Conservation (phyloP, 805 yeast species). For the Nakazawaea peltata region DNA sequence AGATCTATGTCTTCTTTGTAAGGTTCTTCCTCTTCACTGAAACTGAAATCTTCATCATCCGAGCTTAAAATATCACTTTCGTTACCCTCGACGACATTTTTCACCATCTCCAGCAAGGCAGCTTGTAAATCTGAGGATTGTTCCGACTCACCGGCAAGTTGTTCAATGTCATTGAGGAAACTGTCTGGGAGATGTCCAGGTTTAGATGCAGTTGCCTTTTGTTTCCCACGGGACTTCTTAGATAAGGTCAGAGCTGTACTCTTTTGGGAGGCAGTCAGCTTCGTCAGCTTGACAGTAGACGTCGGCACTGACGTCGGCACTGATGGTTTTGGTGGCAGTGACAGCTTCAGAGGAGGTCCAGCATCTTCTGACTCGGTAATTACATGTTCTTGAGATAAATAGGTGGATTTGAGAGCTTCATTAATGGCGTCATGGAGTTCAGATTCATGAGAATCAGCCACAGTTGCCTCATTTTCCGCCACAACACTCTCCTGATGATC, state of each 20-base stretch:
- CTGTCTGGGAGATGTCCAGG: conserved; percentile 2
- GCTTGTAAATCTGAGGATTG: conserved; percentile 33
- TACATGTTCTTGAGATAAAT: not conserved
- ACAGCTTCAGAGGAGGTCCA: not conserved
- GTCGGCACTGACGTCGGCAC: not conserved
- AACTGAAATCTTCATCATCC: conserved; percentile 2
- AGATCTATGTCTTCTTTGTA: too few relatives aligned
- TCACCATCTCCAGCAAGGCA: conserved; percentile 49
- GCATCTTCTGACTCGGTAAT: not conserved
- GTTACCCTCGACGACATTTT: conserved; percentile 38
- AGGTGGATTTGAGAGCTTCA: conserved; percentile 11
- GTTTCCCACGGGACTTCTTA: too few relatives aligned
- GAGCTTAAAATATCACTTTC: conserved; percentile 10
- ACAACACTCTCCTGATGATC: too few relatives aligned
- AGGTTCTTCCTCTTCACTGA: conserved; percentile 18
- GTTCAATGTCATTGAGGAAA: conserved; percentile 9
- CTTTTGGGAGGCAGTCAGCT: not conserved
- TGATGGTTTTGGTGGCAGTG: not conserved
- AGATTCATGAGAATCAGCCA: conserved; percentile 11
- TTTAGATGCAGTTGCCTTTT: not conserved
- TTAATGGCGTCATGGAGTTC: conserved; percentile 15
- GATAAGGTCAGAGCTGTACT: too few relatives aligned
- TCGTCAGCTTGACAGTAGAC: not conserved
- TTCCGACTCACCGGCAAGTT: conserved; percentile 6
- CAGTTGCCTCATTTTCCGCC: not conserved